Base-by-base conservation (phyloP, 225 moss, liverwort and hornwort species). In the Thuidium tamariscinum region DNA sequence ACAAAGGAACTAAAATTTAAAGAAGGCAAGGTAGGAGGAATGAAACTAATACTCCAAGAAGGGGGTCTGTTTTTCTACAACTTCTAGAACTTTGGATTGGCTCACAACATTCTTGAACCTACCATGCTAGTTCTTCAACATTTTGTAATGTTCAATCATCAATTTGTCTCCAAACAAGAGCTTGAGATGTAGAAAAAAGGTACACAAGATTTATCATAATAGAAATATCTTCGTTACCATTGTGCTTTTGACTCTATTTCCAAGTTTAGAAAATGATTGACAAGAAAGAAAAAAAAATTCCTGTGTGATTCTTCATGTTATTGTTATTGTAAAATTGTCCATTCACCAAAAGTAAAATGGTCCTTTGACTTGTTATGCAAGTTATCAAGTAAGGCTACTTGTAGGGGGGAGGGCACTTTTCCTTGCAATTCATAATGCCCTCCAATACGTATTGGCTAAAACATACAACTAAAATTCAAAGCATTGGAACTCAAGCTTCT, bases 341-440 rank as follows among this genome's bases (percentile, higher is more conserved):
- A 21, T 51, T 34, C 8, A 34, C 13, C 13, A 21, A 2, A 49
- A 19, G 7, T 51, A 7, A 74, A 74, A 22, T 51, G 51, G 8
- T 74, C 8, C 19, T 73, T 73, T 48, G 7, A 32, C 12, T 52
- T 51, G 1, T 34, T 52, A 22, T 0, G 13, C 12, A 32, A 7
- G 5, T 20, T 34, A 13, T 0, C 13, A 34, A 22, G 1, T 20
- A 19, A 22, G 34, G 21, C 0, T 51, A 34, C 18, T 0, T 12
- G 2, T 49, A 6, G n/a, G 16, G 0, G 0, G 14, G 8, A 9
- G 13, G 1, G n/a, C n/a, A n/a, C n/a, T 8, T 10, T 0, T 46
- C 26, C 9, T 0, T 29, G 0, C 4, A 73, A 19, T 30, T 18
- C 3, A 11, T 30, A 0, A 10, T 73, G 48, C 48, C 11, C 0